Conservation (phyloP, 331 rosid species). For the Erythrophleum ivorense region DNA sequence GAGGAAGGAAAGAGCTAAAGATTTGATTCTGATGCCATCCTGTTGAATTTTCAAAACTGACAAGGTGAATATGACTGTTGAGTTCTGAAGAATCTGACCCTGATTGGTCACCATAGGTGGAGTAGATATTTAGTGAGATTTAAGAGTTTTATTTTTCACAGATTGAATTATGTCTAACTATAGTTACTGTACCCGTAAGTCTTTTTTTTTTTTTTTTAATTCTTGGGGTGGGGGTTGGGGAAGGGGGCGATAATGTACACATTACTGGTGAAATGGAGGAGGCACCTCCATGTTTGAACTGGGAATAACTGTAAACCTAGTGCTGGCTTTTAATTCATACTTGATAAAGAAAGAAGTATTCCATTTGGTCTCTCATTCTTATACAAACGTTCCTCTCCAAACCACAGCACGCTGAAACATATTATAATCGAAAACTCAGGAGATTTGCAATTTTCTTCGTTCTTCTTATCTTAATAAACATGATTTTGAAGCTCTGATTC, state of each 20-base stretch:
- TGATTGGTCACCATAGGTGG: neutral
- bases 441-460: neutral
- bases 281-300: neutral
- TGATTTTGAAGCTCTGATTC: neutral
- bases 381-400: neutral
- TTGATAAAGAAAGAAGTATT: neutral
- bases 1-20: conserved; percentile 35
- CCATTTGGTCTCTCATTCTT: neutral
- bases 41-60: conserved; percentile 30
- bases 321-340: neutral
- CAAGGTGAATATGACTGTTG: conserved; percentile 17
- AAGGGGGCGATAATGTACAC: neutral
- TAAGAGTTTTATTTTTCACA: conserved; percentile 6
- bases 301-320: neutral
- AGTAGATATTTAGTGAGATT: neutral
- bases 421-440: neutral
- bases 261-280: neutral
- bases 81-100: neutral
- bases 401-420: neutral
- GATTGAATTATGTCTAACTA: neutral
- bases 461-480: neutral
- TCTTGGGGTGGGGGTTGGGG: neutral
- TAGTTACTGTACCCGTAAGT: neutral
- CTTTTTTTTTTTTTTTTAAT: too few relatives aligned
- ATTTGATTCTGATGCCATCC: conserved; percentile 31